phyloP scores from a whole-genome alignment of 768 basidiomycete species.

The Galerina sulciceps region DNA sequence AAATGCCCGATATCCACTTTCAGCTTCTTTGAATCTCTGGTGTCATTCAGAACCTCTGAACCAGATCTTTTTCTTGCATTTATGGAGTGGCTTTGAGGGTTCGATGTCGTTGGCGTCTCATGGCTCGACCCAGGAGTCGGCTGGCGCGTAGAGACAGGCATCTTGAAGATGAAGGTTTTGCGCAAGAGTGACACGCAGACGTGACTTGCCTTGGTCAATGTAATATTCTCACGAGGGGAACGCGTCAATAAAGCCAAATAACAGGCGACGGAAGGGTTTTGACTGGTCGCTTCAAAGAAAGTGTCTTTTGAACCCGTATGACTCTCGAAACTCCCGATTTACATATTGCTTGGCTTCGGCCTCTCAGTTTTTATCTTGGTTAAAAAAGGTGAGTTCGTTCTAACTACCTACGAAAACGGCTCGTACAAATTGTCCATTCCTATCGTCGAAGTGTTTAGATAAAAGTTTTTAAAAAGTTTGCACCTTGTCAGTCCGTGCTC shows the following conservation, averaged over 20 bases:
- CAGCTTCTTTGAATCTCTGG: slow-evolving; percentile 33
- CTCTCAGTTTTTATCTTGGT: too few relatives aligned
- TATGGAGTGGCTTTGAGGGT: slow-evolving; percentile 19
- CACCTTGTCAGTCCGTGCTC: too few relatives aligned
- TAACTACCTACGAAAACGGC: too few relatives aligned
- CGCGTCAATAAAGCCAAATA: slow-evolving; percentile 10
- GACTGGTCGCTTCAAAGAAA: too few relatives aligned
- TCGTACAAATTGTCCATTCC: too few relatives aligned
- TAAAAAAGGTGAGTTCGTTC: too few relatives aligned
- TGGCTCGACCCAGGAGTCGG: slow-evolving; percentile 36
- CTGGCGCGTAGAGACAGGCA: slow-evolving; percentile 36
- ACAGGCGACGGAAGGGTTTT: too few relatives aligned
- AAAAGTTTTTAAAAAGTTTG: too few relatives aligned
- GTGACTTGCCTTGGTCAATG: not conserved
- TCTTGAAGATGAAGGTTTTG: slow-evolving; percentile 12
- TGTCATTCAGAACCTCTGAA: slow-evolving; percentile 30
- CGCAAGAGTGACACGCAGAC: not conserved
- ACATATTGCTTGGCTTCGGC: too few relatives aligned
- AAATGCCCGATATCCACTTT: slow-evolving; percentile 27
- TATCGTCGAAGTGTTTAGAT: too few relatives aligned
- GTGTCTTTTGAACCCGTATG: too few relatives aligned
- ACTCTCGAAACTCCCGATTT: too few relatives aligned
- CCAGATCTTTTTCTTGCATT: slow-evolving; percentile 37
- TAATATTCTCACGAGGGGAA: slow-evolving; percentile 3
- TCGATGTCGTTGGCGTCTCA: not conserved